Percentiles rank a stretch among this genome's conserved stretches.
These are phyloP conservation scores for Luffa acutangula DNA, from an alignment of 306 rosid species.

Conservation along the genomic window DNA sequence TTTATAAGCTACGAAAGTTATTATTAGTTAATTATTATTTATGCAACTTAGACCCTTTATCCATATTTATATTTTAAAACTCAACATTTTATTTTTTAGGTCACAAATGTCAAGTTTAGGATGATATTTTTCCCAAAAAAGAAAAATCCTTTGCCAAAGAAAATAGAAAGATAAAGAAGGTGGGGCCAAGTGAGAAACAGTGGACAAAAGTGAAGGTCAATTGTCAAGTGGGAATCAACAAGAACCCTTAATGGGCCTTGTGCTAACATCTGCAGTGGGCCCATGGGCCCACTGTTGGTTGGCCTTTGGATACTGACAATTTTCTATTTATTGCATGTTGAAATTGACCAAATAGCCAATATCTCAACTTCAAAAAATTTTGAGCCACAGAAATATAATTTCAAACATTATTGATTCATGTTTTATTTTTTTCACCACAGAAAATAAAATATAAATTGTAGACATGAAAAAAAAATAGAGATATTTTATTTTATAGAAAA, in stretches of 20 bases:
- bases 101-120: no score
- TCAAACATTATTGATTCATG: neutral
- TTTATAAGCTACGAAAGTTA: no score
- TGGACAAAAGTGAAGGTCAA: neutral
- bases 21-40: no score
- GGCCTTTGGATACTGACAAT: neutral
- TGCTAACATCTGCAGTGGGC: neutral
- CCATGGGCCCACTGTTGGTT: neutral
- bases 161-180: neutral
- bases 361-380: neutral
- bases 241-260: neutral
- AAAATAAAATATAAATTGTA: neutral
- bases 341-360: neutral
- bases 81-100: no score
- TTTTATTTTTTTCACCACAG: neutral
- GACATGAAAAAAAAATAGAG: no score
- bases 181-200: neutral
- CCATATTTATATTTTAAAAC: no score
- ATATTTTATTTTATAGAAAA: no score
- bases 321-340: neutral
- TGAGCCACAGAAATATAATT: neutral
- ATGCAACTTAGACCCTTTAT: no score
- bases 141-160: neutral
- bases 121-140: neutral
- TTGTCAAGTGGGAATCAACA: neutral